A percentile compares a stretch with the other conserved stretches of the same genome.
phyloP scores from a whole-genome alignment of 2,329 filamentous ascomycete species.

The Aspergillus carbonarius region DNA sequence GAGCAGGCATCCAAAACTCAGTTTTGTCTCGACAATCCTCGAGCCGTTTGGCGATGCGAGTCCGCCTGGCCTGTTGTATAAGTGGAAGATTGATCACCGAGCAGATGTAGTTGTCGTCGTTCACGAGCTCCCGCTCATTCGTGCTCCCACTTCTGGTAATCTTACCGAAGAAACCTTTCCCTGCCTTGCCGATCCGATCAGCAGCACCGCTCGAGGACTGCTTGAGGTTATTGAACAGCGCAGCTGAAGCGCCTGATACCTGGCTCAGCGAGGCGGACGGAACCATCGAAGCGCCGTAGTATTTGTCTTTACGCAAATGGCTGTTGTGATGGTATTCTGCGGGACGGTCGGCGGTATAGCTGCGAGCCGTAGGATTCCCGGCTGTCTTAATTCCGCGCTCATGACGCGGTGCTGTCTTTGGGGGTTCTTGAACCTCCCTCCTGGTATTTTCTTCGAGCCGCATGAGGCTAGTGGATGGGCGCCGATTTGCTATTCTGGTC shows the following conservation, averaged over 20 bases:
- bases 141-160: slow-evolving; percentile 68
- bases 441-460: slow-evolving; percentile 38
- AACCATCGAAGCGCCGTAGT: slow-evolving; percentile 38
- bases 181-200: slow-evolving; percentile 68
- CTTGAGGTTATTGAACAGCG: slow-evolving; percentile 71
- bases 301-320: slow-evolving; percentile 36
- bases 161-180: slow-evolving; percentile 81
- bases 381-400: slow-evolving; percentile 69
- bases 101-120: slow-evolving; percentile 79
- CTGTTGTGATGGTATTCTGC: slow-evolving; percentile 23
- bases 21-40: slow-evolving; percentile 91
- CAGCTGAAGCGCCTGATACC: slow-evolving; percentile 56
- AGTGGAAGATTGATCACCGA: slow-evolving; percentile 84
- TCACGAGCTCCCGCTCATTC: slow-evolving; percentile 64
- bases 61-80: slow-evolving; percentile 84
- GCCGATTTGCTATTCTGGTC: slow-evolving; percentile 32
- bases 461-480: slow-evolving; percentile 41
- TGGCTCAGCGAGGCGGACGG: slow-evolving; percentile 49
- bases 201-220: slow-evolving; percentile 72
- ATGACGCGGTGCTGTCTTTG: slow-evolving; percentile 65
- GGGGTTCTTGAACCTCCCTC: slow-evolving; percentile 42
- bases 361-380: slow-evolving; percentile 64
- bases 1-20: slow-evolving; percentile 97
- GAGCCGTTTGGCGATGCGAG: slow-evolving; percentile 84
- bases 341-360: slow-evolving; percentile 70